Evolutionary conservation across 306 rosid species (phyloP).

Genomic region (Castanea crenata): DNA sequence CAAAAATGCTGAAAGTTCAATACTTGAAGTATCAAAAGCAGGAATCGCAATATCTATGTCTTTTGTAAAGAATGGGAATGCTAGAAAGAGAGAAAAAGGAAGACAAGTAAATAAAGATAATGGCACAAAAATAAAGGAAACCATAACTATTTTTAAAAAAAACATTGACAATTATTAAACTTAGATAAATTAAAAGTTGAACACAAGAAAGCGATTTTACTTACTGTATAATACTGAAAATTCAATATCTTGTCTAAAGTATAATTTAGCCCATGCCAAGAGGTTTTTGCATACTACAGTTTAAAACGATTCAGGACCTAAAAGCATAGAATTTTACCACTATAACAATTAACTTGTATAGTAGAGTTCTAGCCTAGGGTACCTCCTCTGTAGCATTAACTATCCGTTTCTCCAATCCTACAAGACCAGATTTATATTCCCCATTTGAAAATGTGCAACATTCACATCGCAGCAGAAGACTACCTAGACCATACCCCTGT

Average conservation of each 20-base stretch:
- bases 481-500: constrained; percentile 3
- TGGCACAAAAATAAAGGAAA: not conserved
- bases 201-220: not conserved
- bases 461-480: constrained; percentile 88
- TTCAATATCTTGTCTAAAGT: constrained; percentile 92
- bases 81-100: constrained; percentile 44
- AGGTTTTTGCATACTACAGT: constrained; percentile 88
- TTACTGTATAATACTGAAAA: constrained; percentile 68
- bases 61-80: constrained; percentile 96
- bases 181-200: not conserved
- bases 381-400: constrained; percentile 79
- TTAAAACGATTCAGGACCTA: constrained; percentile 21
- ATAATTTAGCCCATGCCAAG: constrained; percentile 95
- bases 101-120: not conserved
- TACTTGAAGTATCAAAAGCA: constrained; percentile 70
- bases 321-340: constrained; percentile 11
- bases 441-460: constrained; percentile 98
- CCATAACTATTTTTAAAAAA: not conserved
- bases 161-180: not conserved
- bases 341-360: not conserved
- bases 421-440: constrained; percentile 91
- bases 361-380: not conserved
- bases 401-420: constrained; percentile 94
- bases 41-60: constrained; percentile 89
- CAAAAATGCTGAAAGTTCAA: constrained; percentile 59